These are phyloP conservation scores for Solanum dulcamara DNA, from an alignment of 257 asterid species.

Conservation along the genomic window DNA sequence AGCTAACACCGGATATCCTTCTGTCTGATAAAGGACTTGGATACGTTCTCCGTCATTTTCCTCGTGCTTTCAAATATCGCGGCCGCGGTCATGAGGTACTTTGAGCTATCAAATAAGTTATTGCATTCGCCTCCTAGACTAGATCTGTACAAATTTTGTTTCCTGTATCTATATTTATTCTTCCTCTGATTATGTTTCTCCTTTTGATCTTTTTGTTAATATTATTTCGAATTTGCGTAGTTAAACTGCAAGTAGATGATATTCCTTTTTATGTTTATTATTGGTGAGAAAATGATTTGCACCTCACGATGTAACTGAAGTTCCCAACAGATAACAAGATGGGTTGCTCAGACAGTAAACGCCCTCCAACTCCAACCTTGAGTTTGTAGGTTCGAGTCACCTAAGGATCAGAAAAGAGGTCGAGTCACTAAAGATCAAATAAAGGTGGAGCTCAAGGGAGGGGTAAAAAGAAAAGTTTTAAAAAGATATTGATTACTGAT, in stretches of 20 bases:
- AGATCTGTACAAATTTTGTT: not conserved
- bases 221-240: not conserved
- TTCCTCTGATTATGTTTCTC: not conserved
- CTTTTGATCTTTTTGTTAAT: not conserved
- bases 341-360: no score
- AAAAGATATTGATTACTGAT: not conserved
- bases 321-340: not conserved
- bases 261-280: not conserved
- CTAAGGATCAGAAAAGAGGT: no score
- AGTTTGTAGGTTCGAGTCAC: no score
- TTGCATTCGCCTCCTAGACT: not conserved
- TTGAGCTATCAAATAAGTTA: not conserved
- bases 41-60: conserved; percentile 76
- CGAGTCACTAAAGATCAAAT: no score
- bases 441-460: no score
- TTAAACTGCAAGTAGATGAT: not conserved
- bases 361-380: no score
- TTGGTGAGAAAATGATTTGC: not conserved
- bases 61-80: conserved; percentile 62
- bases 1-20: conserved; percentile 75
- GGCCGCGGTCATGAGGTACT: conserved; percentile 90
- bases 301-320: not conserved
- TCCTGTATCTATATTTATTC: not conserved
- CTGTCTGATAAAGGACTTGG: conserved; percentile 80
- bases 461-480: no score